Conservation (phyloP, 176 grass and related monocot species). For the Typha latifolia region DNA sequence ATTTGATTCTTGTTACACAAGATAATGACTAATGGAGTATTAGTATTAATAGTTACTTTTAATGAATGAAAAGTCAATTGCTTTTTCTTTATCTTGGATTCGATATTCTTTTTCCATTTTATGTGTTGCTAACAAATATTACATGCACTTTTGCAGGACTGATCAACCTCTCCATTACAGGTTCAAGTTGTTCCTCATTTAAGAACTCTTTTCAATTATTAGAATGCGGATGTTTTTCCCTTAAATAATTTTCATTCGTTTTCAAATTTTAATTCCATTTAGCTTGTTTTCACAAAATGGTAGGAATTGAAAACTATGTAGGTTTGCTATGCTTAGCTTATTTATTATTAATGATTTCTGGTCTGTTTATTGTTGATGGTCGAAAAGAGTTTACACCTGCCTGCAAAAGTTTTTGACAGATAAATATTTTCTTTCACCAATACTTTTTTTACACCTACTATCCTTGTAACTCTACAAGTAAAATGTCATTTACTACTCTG, state of each 20-base stretch:
- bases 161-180: conserved; percentile 63
- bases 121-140: conserved; percentile 22
- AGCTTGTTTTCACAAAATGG: not conserved
- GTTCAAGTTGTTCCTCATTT: conserved; percentile 25
- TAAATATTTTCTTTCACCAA: not conserved
- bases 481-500: too few relatives aligned
- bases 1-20: too few relatives aligned
- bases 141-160: conserved; percentile 40
- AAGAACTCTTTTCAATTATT: too few relatives aligned
- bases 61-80: not conserved
- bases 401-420: not conserved
- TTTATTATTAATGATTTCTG: not conserved
- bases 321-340: not conserved
- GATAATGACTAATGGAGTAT: too few relatives aligned
- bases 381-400: not conserved
- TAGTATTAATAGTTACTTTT: too few relatives aligned
- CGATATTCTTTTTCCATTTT: not conserved
- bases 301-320: not conserved
- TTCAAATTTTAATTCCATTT: not conserved
- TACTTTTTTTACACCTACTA: too few relatives aligned
- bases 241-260: not conserved
- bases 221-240: not conserved
- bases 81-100: not conserved
- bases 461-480: too few relatives aligned
- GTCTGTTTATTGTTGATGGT: not conserved